phyloP scores from a whole-genome alignment of 2,329 filamentous ascomycete species.

The Talaromyces marneffei region DNA sequence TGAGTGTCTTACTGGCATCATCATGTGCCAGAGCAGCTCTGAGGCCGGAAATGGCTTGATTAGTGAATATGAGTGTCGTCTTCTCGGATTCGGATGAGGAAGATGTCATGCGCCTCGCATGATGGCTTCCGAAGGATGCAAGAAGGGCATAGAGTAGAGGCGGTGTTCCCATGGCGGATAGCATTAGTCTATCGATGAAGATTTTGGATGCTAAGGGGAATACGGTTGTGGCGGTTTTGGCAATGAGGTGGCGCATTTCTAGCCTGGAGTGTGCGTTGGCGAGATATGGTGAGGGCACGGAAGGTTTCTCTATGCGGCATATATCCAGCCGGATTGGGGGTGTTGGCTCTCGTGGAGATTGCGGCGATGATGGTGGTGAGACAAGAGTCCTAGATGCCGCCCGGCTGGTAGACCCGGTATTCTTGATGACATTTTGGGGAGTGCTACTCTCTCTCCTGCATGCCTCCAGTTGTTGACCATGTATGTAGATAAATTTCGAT shows the following conservation, averaged over 20 bases:
- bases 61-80: slow-evolving; percentile 24
- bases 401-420: neutral
- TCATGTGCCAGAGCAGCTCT: slow-evolving; percentile 18
- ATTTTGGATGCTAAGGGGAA: slow-evolving; percentile 24
- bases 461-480: neutral
- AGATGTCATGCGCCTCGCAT: slow-evolving; percentile 22
- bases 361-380: neutral
- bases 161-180: slow-evolving; percentile 21
- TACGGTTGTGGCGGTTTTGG: slow-evolving; percentile 23
- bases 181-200: slow-evolving; percentile 24
- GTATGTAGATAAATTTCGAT: slow-evolving; percentile 18
- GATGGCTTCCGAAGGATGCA: slow-evolving; percentile 25
- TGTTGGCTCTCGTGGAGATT: neutral
- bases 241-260: slow-evolving; percentile 23
- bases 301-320: neutral
- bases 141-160: slow-evolving; percentile 26
- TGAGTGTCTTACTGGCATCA: slow-evolving; percentile 13
- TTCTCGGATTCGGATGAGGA: slow-evolving; percentile 12
- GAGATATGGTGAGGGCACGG: neutral
- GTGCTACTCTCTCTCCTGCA: too few species aligned
- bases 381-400: neutral
- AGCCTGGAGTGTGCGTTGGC: slow-evolving; percentile 19
- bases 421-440: neutral
- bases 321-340: neutral
- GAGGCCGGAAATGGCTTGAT: slow-evolving; percentile 22